These are phyloP conservation scores for Blastobotrys petasosporus DNA, from an alignment of 1,139 yeast species.

Conservation along the genomic window DNA sequence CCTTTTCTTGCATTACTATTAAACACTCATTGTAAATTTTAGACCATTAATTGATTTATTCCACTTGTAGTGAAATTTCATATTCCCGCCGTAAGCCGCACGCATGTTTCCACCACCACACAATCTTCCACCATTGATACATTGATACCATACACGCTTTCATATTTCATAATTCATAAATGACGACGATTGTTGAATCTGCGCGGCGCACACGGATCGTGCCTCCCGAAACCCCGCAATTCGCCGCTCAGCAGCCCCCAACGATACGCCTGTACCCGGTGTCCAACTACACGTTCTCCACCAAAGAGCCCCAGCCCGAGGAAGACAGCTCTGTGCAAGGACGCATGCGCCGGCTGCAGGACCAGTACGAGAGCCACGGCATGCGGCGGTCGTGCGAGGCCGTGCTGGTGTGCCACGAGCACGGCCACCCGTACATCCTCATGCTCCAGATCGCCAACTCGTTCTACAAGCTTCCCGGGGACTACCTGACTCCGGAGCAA, in stretches of 20 bases:
- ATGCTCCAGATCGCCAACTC: slow-evolving; percentile 32
- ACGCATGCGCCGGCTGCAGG: slow-evolving; percentile 28
- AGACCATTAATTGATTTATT: too few relatives aligned
- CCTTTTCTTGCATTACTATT: not conserved
- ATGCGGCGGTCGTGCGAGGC: slow-evolving; percentile 36
- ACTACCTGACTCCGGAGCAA: slow-evolving; percentile 30
- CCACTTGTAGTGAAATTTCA: too few relatives aligned
- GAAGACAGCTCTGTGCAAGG: slow-evolving; percentile 31
- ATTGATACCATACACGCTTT: too few relatives aligned
- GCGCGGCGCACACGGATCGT: slow-evolving; percentile 7
- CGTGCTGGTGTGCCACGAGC: slow-evolving; percentile 33
- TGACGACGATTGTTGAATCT: slow-evolving; percentile 9
- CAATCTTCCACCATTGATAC: slow-evolving; percentile 23
- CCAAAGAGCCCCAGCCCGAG: slow-evolving; percentile 33
- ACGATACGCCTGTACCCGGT: slow-evolving; percentile 32
- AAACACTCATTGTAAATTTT: not conserved
- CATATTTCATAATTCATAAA: too few relatives aligned
- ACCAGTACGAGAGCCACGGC: slow-evolving; percentile 32
- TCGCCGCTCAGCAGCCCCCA: slow-evolving; percentile 22
- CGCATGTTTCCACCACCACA: not conserved
- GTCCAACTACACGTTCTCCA: slow-evolving; percentile 32
- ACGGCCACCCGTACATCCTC: slow-evolving; percentile 34
- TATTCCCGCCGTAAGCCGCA: too few relatives aligned
- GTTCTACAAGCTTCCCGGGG: slow-evolving; percentile 36
- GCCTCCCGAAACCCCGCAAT: slow-evolving; percentile 13